Evolutionary conservation across 371 early-diverging fungal species (phyloP).

Genomic region (Cladochytrium tenue): DNA sequence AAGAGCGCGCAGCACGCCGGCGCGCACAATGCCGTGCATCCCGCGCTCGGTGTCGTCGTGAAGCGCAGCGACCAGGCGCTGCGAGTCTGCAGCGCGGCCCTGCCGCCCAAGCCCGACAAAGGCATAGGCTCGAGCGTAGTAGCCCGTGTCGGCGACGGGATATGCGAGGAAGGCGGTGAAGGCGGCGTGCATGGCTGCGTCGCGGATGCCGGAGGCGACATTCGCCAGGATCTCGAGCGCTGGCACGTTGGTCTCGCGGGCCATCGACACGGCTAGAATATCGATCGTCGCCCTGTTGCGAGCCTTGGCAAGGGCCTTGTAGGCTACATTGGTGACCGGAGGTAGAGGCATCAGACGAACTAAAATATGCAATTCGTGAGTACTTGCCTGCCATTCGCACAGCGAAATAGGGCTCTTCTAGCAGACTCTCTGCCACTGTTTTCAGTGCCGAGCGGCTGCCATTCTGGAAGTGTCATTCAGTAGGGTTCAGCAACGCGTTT

Average conservation of each 20-base stretch:
- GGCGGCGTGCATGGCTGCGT: constrained; percentile 43
- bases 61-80: constrained; percentile 10
- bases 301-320: constrained; percentile 35
- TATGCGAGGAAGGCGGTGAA: constrained; percentile 37
- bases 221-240: constrained; percentile 31
- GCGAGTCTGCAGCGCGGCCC: constrained; percentile 39
- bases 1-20: not conserved
- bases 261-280: constrained; percentile 48
- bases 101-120: constrained; percentile 47
- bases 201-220: constrained; percentile 27
- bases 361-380: not conserved
- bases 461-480: no score
- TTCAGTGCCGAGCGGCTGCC: constrained; percentile 47
- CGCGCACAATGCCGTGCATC: not conserved
- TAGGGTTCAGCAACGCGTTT: constrained; percentile 35
- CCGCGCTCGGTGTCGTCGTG: constrained; percentile 12
- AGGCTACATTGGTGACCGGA: constrained; percentile 33
- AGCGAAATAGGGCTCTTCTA: constrained; percentile 48
- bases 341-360: constrained; percentile 1
- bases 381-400: constrained; percentile 43
- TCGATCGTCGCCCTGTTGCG: constrained; percentile 42
- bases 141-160: constrained; percentile 1
- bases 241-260: constrained; percentile 42
- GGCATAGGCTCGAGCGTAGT: constrained; percentile 30
- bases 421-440: constrained; percentile 35